phyloP scores from a whole-genome alignment of 768 basidiomycete species.

The Cyclocybe cylindracea region DNA sequence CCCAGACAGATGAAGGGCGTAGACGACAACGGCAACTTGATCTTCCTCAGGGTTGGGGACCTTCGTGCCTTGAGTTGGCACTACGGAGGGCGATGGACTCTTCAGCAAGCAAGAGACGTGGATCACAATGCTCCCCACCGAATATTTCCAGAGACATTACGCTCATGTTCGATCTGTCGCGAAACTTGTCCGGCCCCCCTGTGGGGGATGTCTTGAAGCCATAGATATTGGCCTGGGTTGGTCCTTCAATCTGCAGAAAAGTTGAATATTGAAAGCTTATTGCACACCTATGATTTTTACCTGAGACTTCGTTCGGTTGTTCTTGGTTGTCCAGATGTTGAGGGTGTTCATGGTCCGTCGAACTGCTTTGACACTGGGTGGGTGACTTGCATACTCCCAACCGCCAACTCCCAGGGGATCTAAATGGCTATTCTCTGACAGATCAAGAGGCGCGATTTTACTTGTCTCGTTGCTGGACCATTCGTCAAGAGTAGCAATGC shows the following conservation, averaged over 20 bases:
- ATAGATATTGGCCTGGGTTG: conserved; percentile 74
- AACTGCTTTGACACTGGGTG: conserved; percentile 61
- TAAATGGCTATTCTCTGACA: conserved; percentile 6
- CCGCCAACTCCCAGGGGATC: conserved; percentile 45
- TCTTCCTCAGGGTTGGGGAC: conserved; percentile 70
- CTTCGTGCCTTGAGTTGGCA: conserved; percentile 55
- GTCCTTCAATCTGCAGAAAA: conserved; percentile 55
- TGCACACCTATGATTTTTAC: conserved; percentile 27
- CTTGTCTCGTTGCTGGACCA: conserved; percentile 40
- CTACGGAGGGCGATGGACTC: conserved; percentile 33
- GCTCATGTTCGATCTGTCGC: conserved; percentile 75
- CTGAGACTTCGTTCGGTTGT: conserved; percentile 47
- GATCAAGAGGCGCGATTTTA: not conserved
- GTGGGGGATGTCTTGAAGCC: conserved; percentile 63
- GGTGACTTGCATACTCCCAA: conserved; percentile 80
- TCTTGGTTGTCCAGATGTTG: conserved; percentile 13
- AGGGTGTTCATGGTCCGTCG: conserved; percentile 52
- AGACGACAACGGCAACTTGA: conserved; percentile 70
- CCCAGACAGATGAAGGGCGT: conserved; percentile 60
- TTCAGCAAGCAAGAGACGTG: not conserved
- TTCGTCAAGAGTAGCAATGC: conserved; percentile 56
- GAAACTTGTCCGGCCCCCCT: conserved; percentile 20
- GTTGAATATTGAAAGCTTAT: not conserved
- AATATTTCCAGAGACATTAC: conserved; percentile 84
- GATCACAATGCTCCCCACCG: conserved; percentile 45